Base-by-base conservation (phyloP, 176 grass and related monocot species). In the Pharus latifolius region DNA sequence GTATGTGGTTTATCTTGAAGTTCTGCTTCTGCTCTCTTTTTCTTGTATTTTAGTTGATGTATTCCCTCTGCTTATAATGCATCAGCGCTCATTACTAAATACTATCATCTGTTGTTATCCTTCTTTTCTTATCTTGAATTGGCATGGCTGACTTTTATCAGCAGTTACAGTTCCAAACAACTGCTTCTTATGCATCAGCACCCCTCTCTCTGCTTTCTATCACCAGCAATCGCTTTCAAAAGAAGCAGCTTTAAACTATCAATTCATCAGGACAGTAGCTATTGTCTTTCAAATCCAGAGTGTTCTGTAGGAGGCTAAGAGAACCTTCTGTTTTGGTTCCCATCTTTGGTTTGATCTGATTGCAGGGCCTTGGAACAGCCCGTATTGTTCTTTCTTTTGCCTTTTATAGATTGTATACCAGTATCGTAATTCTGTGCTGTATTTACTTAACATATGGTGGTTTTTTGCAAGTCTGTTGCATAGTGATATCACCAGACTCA, bases 1-100 rank as follows among this genome's bases (percentile, higher is more conserved):
- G 89, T 98, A 73, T 4, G 63, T 10, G 32, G 27, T 47, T 24
- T 27, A 72, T 30, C 13, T 75, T 77, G 10, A 49, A 61, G 43
- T 78, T 56, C 18, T 3, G 40, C n/a, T n/a, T n/a, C n/a, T 34
- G 19, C 19, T 44, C 38, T 82, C 19, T 28, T n/a, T n/a, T 31
- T 44, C 19, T 46, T 49, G 13, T 65, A 50, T 32, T 43, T 80
- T 63, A 7, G 56, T 45, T 25, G 12, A 9, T 57, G 19, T 43
- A 15, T 27, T 54, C 13, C 46, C 16, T 68, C 23, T 49, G 31
- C 5, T 22, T 50, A 16, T 31, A 74, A 7, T 73, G 10, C 59
- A 42, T 57, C 17, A 4, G n/a, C n/a, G 49, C 2, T 37, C 15
- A 24, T 76, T 76, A 22, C n/a, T 23, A 29, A 69, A 47, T 78